Evolutionary conservation across 305 asterid genomes (phyloP), one percentile per base, ranked within the genome.

Genomic region (Stenogyne calaminthoides): DNA sequence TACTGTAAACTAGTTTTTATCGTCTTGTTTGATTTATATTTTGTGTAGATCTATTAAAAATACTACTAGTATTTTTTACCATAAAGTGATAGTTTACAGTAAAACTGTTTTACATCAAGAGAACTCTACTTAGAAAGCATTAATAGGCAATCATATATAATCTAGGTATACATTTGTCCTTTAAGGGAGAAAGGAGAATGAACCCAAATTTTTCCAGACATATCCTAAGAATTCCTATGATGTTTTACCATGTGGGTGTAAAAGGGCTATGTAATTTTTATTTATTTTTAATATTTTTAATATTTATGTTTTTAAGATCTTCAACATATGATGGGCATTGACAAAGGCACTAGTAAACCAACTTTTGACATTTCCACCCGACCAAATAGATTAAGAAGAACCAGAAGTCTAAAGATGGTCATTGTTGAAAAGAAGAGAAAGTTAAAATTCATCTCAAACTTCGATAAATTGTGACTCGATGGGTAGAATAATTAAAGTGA

Each of bases 401-500:
- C 18, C 44, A 37, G 44, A 36, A 36, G 42, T 6, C n/a, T 46
- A 46, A 71, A 73, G 81, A 68, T 66, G 70, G 80, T 82, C 76
- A 63, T 67, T 70, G 77, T 61, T 51, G 34, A 67, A 71, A 82
- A 77, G 84, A 80, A 77, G 78, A 79, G 77, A 82, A 42, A 64
- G 83, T 56, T 60, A 42, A 64, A 64, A 68, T 7, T 44, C 62
- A 25, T 59, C 52, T 14, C 71, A 29, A 39, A 71, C 25, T 65
- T 49, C 67, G 25, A 18, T 61, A 39, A 32, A 22, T 70, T 75
- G 70, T 7, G 44, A 15, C 76, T 71, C 75, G 64, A 63, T 37
- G 46, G 54, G 54, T 66, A 27, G 39, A 34, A 49, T 68, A 66
- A 14, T 15, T 49, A 54, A 56, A 11, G 65, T 16, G 69, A 22